Evolutionary conservation across 345 rosid species (phyloP).

Genomic region (Physaria fendleri): DNA sequence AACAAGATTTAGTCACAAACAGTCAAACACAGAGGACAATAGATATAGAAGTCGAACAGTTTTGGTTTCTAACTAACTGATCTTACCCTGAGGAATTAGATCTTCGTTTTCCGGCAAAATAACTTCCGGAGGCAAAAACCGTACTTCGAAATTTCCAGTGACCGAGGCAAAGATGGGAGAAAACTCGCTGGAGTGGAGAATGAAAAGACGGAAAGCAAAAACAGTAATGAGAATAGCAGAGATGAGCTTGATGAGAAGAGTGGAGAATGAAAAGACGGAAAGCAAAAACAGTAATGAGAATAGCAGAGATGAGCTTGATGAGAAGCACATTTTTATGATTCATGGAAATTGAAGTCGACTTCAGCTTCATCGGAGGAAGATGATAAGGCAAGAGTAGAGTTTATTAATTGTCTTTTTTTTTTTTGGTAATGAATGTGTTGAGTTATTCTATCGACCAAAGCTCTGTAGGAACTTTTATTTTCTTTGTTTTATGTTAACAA

Average conservation of each 20-base stretch:
- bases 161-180: too few relatives aligned
- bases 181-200: slow-evolving; percentile 18
- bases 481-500: too few relatives aligned
- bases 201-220: slow-evolving; percentile 45
- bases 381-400: too few relatives aligned
- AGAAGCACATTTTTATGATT: slow-evolving; percentile 42
- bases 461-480: too few relatives aligned
- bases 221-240: too few relatives aligned
- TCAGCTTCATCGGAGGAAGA: slow-evolving; percentile 63
- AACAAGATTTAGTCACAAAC: too few relatives aligned
- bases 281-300: slow-evolving; percentile 53
- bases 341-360: slow-evolving; percentile 34
- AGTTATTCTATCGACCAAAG: too few relatives aligned
- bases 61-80: too few relatives aligned
- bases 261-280: too few relatives aligned
- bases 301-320: slow-evolving; percentile 41
- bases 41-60: background rate
- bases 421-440: too few relatives aligned
- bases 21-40: background rate
- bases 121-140: slow-evolving; percentile 17
- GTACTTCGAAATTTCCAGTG: slow-evolving; percentile 17
- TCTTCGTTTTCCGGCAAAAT: slow-evolving; percentile 39
- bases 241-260: too few relatives aligned
- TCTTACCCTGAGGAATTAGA: slow-evolving; percentile 41
- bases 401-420: too few relatives aligned